Base-by-base conservation (phyloP, 2,329 filamentous ascomycete species). In the Aspergillus sp. region DNA sequence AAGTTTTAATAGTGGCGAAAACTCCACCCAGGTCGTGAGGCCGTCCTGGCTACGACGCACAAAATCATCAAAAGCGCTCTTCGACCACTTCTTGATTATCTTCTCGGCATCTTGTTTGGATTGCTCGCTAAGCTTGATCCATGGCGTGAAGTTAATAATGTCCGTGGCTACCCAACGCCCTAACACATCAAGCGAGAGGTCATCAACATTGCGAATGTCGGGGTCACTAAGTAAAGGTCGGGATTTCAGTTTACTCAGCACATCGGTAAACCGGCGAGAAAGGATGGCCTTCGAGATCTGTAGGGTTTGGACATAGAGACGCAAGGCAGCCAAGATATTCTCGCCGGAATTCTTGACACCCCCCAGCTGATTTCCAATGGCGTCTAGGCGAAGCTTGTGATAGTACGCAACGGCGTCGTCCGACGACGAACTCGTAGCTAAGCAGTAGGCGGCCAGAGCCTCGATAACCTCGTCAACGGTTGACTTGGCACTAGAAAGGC, bases 81-180 rank as follows among this genome's bases (percentile, higher is more conserved):
- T 80, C 0, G 86, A 85, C 89, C 89, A 93, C 27, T 70, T 71
- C 20, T 80, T 81, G 13, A 91, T 80, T 72, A 85, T 85, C 2
- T 85, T 82, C 42, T 82, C 80, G 1, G 85, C 84, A 59, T 86
- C 82, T 22, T 79, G 75, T 19, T 82, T 84, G 22, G 86, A 83
- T 4, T 90, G 73, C 63, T 95, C 89, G 63, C 93, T 90, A 66
- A 96, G 87, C 30, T 90, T 86, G 37, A 96, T 89, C 77, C 91
- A 96, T 0, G 93, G 93, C 1, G 87, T 93, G 70, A 96, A 97
- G 63, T 89, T 89, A 47, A 85, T 85, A 42, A 96, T 89, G 59
- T 96, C 91, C 7, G 92, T 86, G 17, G 89, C 83, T 61, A 95
- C 89, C 89, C 92, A 96, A 19, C 83, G 82, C 62, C 88, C 86